Evolutionary conservation across 2,329 filamentous ascomycete species (phyloP).

Genomic region (Pezicula radicicola): DNA sequence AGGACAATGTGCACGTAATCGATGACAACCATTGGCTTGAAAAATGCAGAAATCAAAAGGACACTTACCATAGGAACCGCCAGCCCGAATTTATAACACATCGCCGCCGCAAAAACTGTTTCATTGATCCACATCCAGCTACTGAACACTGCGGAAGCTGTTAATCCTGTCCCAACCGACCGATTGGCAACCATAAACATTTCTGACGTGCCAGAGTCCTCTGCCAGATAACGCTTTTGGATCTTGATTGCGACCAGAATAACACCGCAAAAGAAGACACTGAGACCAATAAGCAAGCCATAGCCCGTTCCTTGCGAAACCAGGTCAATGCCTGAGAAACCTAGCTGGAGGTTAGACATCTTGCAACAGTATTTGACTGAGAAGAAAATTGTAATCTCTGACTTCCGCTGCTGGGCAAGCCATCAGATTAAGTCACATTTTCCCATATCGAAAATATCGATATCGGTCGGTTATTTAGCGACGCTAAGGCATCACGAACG

Average conservation of each 20-base stretch:
- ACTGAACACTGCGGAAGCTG: constrained; percentile 13
- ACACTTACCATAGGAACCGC: constrained; percentile 14
- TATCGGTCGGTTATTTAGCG: too few species aligned
- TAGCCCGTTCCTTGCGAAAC: constrained; percentile 33
- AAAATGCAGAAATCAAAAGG: too few species aligned
- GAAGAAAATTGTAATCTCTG: too few species aligned
- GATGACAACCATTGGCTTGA: too few species aligned
- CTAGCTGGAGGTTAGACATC: too few species aligned
- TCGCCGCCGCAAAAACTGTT: constrained; percentile 34
- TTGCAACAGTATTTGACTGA: too few species aligned
- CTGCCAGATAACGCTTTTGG: constrained; percentile 38
- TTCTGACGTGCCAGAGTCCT: constrained; percentile 41
- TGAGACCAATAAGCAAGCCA: constrained; percentile 45
- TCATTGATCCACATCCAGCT: constrained; percentile 39
- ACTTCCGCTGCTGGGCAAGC: too few species aligned
- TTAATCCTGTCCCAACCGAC: constrained; percentile 14
- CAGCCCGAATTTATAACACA: constrained; percentile 37
- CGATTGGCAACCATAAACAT: constrained; percentile 27
- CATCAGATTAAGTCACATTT: too few species aligned
- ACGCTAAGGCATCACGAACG: too few species aligned
- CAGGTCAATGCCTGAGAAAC: too few species aligned
- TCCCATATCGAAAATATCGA: too few species aligned
- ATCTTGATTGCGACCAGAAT: constrained; percentile 43
- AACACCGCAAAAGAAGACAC: constrained; percentile 42
- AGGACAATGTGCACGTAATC: too few species aligned